These are phyloP conservation scores for Quercus bicolor DNA, from an alignment of 306 rosid genomes.

Conservation along the genomic window DNA sequence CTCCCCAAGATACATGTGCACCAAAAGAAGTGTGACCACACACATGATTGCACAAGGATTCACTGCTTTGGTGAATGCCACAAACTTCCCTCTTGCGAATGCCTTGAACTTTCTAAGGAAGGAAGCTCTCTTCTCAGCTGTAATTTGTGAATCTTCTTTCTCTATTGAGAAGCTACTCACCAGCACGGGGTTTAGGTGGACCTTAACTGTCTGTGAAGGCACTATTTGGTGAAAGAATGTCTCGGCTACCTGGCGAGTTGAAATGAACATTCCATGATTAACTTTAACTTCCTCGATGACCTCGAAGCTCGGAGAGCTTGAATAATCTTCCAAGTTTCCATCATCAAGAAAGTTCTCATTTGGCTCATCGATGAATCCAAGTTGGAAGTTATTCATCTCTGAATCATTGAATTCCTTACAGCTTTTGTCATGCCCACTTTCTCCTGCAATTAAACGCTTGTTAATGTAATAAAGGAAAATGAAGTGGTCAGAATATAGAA, in stretches of 20 bases:
- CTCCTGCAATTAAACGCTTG: slow-evolving; percentile 20
- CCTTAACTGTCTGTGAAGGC: slow-evolving; percentile 77
- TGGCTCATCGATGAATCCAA: slow-evolving; percentile 57
- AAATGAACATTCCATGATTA: slow-evolving; percentile 70
- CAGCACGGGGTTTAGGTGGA: slow-evolving; percentile 56
- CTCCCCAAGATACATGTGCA: slow-evolving; percentile 35
- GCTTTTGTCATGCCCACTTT: slow-evolving; percentile 29
- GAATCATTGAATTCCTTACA: slow-evolving; percentile 39
- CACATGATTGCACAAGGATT: slow-evolving; percentile 40
- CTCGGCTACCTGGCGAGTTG: slow-evolving; percentile 64
- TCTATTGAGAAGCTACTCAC: slow-evolving; percentile 23
- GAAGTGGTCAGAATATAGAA: not conserved
- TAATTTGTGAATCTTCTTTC: slow-evolving; percentile 21
- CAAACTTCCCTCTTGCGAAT: slow-evolving; percentile 27
- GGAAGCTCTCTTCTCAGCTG: slow-evolving; percentile 22
- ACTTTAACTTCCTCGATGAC: slow-evolving; percentile 68
- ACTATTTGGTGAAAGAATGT: slow-evolving; percentile 77
- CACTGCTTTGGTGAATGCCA: slow-evolving; percentile 13
- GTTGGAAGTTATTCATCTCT: slow-evolving; percentile 52
- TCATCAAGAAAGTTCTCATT: slow-evolving; percentile 52
- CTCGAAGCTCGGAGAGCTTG: slow-evolving; percentile 73
- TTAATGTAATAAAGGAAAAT: not conserved
- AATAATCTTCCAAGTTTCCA: slow-evolving; percentile 47
- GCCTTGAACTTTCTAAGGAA: slow-evolving; percentile 24
- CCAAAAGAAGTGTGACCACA: slow-evolving; percentile 36